Conservation (phyloP, 177 flowering plant species). For the Vitis hybrid region DNA sequence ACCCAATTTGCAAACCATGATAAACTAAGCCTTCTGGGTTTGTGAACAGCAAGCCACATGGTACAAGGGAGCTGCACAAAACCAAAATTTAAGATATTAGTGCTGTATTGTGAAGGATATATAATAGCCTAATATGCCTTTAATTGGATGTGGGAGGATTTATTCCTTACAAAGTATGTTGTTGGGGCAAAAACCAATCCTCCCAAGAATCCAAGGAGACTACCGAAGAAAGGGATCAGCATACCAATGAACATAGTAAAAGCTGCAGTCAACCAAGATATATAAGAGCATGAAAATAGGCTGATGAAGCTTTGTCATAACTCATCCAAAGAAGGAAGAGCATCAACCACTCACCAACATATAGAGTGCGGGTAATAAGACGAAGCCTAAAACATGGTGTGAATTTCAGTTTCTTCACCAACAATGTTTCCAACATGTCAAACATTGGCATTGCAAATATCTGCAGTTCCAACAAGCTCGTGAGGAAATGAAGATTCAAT, state of each 20-base stretch:
- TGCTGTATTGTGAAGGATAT: background rate
- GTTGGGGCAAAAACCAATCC: constrained; percentile 42
- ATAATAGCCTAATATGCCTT: too few species aligned
- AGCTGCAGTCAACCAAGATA: constrained; percentile 17
- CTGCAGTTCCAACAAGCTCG: background rate
- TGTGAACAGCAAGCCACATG: constrained; percentile 45
- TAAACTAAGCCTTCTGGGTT: constrained; percentile 39
- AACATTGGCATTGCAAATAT: background rate
- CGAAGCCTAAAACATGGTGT: background rate
- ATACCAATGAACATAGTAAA: constrained; percentile 36
- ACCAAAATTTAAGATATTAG: background rate
- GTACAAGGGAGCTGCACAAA: constrained; percentile 51
- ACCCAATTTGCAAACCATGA: constrained; percentile 55
- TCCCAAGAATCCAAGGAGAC: constrained; percentile 38
- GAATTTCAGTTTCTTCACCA: background rate
- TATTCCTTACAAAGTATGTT: constrained; percentile 23
- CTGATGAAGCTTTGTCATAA: too few species aligned
- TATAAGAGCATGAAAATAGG: too few species aligned
- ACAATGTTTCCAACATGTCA: background rate
- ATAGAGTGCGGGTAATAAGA: background rate
- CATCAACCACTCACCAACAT: background rate
- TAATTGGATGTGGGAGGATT: background rate
- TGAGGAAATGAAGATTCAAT: background rate
- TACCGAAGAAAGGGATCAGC: constrained; percentile 36
- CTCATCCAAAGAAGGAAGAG: too few species aligned